Evolutionary conservation across 768 basidiomycete species (phyloP).

Genomic region (Collybiopsis luxurians): DNA sequence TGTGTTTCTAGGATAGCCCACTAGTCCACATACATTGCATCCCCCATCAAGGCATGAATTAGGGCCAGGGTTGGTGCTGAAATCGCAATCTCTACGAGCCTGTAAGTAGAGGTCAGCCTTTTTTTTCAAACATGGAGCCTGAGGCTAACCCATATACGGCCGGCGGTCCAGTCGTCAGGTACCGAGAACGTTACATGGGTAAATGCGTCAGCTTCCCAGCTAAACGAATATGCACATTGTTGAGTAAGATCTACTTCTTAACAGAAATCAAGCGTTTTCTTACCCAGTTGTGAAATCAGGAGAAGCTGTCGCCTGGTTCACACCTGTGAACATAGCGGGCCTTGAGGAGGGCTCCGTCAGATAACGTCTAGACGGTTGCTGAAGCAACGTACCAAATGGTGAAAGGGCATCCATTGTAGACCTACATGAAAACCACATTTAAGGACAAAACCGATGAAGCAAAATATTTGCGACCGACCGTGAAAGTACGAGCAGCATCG

Average conservation of each 20-base stretch:
- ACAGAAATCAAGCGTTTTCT: neutral
- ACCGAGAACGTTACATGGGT: conserved; percentile 37
- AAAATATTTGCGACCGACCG: neutral
- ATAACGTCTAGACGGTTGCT: conserved; percentile 34
- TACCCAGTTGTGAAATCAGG: conserved; percentile 31
- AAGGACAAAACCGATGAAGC: neutral
- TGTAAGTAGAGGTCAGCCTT: too few species aligned
- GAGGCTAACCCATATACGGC: conserved; percentile 42
- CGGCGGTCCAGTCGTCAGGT: conserved; percentile 48
- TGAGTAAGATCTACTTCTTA: neutral
- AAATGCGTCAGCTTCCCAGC: conserved; percentile 18
- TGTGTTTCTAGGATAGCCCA: neutral
- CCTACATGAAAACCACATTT: neutral
- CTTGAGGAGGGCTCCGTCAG: neutral
- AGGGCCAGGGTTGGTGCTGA: conserved; percentile 46
- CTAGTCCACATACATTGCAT: conserved; percentile 60
- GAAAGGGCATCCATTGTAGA: conserved; percentile 34
- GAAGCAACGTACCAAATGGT: conserved; percentile 40
- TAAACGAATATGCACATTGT: neutral
- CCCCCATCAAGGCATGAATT: conserved; percentile 66
- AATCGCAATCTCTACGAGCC: conserved; percentile 67
- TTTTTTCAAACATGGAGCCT: too few species aligned
- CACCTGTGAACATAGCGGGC: conserved; percentile 38
- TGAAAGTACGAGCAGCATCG: conserved; percentile 9
- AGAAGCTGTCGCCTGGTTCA: conserved; percentile 32